Evolutionary conservation across 2,329 filamentous ascomycete genomes (phyloP).

Genomic region (Pseudocercospora crystallina): DNA sequence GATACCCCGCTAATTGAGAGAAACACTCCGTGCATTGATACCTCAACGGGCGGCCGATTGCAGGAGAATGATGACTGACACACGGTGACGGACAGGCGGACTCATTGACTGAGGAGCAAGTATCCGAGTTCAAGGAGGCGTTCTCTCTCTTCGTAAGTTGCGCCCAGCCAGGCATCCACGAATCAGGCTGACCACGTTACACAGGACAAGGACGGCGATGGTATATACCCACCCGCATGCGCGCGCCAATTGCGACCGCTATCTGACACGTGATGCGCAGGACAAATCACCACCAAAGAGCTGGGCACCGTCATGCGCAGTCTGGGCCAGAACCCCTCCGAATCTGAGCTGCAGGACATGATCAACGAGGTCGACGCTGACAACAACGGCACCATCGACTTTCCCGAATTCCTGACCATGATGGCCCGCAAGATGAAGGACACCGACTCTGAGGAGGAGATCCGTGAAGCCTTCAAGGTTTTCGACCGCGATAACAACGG

Average conservation of each 20-base stretch:
- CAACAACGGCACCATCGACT: slow-evolving; percentile 65
- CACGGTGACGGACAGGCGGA: slow-evolving; percentile 67
- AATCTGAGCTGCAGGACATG: slow-evolving; percentile 64
- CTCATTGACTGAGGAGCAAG: slow-evolving; percentile 98
- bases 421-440: slow-evolving; percentile 65
- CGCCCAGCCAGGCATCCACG: slow-evolving; percentile 5
- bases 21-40: slow-evolving; percentile 2
- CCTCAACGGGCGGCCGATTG: background rate
- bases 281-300: slow-evolving; percentile 64
- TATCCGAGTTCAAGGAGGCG: slow-evolving; percentile 99
- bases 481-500: slow-evolving; percentile 67
- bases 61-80: slow-evolving; percentile 17
- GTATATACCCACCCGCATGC: slow-evolving; percentile 33
- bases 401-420: slow-evolving; percentile 66
- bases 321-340: slow-evolving; percentile 62
- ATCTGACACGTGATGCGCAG: slow-evolving; percentile 35
- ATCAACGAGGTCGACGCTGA: slow-evolving; percentile 67
- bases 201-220: slow-evolving; percentile 61
- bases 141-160: slow-evolving; percentile 98
- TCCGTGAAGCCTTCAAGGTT: slow-evolving; percentile 64
- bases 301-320: slow-evolving; percentile 64
- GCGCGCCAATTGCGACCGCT: background rate
- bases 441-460: slow-evolving; percentile 63
- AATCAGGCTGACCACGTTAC: slow-evolving; percentile 22
- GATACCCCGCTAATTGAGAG: slow-evolving; percentile 23